phyloP scores from a whole-genome alignment of 176 grass and related monocot genomes.

The Panicum miliaceum region DNA sequence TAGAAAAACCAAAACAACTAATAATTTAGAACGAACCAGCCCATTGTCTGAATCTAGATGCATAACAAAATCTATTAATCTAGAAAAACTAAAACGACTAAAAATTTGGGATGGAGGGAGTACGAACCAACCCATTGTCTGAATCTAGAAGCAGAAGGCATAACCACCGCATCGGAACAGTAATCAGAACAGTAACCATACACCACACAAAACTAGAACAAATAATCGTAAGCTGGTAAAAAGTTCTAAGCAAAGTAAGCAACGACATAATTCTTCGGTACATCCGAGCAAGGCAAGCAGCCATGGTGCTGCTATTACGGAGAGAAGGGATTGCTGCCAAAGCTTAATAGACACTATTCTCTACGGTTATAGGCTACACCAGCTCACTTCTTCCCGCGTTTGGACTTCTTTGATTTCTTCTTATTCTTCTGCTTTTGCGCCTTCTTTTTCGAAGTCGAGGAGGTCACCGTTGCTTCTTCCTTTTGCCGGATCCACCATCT shows the following conservation, averaged over 20 bases:
- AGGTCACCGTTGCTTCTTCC: background rate
- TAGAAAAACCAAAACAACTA: too few species aligned
- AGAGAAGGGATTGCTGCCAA: background rate
- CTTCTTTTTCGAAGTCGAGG: slow-evolving; percentile 12
- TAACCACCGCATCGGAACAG: too few species aligned
- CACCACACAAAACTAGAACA: too few species aligned
- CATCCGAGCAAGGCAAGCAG: background rate
- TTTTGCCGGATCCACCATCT: background rate
- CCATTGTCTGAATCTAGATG: too few species aligned
- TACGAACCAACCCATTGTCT: too few species aligned
- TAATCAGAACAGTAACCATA: too few species aligned
- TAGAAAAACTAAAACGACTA: too few species aligned
- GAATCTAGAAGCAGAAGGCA: too few species aligned
- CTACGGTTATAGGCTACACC: background rate
- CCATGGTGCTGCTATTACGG: background rate
- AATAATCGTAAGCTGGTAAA: background rate
- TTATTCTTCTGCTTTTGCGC: slow-evolving; percentile 29
- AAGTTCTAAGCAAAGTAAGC: slow-evolving; percentile 8
- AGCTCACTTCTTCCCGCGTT: slow-evolving; percentile 42
- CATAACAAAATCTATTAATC: too few species aligned
- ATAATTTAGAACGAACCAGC: too few species aligned
- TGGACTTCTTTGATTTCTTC: slow-evolving; percentile 33
- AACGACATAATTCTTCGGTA: background rate
- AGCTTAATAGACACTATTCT: background rate
- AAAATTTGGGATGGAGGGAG: too few species aligned